These are phyloP conservation scores for Suillus hirtellus DNA, from an alignment of 768 basidiomycete genomes.

Conservation along the genomic window DNA sequence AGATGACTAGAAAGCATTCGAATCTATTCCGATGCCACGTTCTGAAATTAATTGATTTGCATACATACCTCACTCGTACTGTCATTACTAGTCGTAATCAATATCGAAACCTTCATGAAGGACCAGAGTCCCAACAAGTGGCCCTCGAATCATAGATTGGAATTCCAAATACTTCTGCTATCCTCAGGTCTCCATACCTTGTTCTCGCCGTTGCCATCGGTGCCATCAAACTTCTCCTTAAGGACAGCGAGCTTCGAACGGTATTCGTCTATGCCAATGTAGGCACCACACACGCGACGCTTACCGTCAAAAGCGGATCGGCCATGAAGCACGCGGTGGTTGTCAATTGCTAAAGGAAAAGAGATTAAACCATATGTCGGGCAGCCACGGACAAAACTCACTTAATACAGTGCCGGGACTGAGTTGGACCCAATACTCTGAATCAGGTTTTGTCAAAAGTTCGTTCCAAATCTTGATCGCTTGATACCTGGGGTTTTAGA, in stretches of 20 bases:
- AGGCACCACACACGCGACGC: conserved; percentile 94
- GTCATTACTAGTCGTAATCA: not conserved
- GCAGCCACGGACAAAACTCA: conserved; percentile 37
- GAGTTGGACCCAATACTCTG: conserved; percentile 92
- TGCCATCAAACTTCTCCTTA: conserved; percentile 53
- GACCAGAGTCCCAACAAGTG: not conserved
- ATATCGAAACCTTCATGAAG: not conserved
- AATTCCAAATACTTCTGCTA: conserved; percentile 60
- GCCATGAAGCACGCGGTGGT: conserved; percentile 92
- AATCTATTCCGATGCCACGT: not conserved
- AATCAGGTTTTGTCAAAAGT: conserved; percentile 73
- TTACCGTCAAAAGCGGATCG: conserved; percentile 88
- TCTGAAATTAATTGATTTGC: not conserved
- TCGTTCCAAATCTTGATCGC: conserved; percentile 80
- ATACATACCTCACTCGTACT: not conserved
- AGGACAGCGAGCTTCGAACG: conserved; percentile 74
- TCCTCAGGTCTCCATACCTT: conserved; percentile 18
- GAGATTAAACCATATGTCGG: not conserved
- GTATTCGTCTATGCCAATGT: conserved; percentile 90
- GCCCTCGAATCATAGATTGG: conserved; percentile 41
- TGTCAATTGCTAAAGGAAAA: conserved; percentile 73
- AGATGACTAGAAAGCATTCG: not conserved
- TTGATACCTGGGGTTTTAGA: conserved; percentile 55
- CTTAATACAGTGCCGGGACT: conserved; percentile 82
- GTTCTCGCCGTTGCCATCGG: conserved; percentile 17